phyloP scores from a whole-genome alignment of 78 protist genomes.

The Dictyostelium citrinum region DNA sequence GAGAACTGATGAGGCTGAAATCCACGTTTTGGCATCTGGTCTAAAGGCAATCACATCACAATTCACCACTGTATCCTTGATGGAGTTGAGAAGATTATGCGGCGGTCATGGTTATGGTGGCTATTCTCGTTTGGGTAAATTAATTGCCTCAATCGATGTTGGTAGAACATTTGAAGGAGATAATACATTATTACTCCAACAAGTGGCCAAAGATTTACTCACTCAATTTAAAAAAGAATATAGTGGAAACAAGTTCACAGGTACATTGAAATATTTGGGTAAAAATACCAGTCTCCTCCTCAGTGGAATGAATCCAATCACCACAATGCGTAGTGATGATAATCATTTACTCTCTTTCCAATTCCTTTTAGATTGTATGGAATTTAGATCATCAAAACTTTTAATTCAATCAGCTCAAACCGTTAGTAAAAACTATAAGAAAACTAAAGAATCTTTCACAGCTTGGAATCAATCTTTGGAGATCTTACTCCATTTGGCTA shows the following conservation, averaged over 20 bases:
- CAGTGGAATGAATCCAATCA: conserved; percentile 27
- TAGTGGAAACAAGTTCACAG: conserved; percentile 55
- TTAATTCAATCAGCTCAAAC: conserved; percentile 49
- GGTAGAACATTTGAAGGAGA: conserved; percentile 82
- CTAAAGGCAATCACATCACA: conserved; percentile 23
- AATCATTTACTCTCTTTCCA: conserved; percentile 13
- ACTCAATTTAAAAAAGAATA: conserved; percentile 72
- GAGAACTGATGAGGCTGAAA: conserved; percentile 48
- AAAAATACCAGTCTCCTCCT: conserved; percentile 43
- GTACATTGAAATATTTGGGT: conserved; percentile 49
- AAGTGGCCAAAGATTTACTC: conserved; percentile 83
- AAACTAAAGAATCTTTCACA: conserved; percentile 24
- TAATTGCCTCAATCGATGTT: conserved; percentile 11
- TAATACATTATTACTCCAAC: conserved; percentile 68
- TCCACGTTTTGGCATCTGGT: conserved; percentile 60
- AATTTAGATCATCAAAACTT: conserved; percentile 44
- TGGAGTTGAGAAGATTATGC: conserved; percentile 77
- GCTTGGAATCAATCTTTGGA: conserved; percentile 72
- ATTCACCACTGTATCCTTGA: background rate
- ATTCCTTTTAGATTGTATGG: conserved; percentile 36
- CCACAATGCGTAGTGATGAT: conserved; percentile 38
- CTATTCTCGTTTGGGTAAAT: conserved; percentile 21
- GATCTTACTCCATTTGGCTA: conserved; percentile 41
- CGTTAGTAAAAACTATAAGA: conserved; percentile 31
- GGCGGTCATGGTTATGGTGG: conserved; percentile 92